Evolutionary conservation across 352 stramenopile species (phyloP).

Genomic region (Pythium inflatum): DNA sequence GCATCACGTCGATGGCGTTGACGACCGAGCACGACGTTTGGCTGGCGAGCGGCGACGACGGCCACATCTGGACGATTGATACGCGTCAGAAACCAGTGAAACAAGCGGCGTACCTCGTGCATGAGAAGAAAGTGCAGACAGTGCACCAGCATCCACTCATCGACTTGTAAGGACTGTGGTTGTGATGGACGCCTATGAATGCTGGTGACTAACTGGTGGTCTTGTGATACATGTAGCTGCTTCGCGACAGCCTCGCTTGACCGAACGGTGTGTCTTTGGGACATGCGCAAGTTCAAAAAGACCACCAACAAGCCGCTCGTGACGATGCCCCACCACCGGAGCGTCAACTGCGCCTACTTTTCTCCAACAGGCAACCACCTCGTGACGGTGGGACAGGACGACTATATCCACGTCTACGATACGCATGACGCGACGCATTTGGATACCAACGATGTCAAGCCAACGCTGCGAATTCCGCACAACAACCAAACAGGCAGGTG

Average conservation of each 20-base stretch:
- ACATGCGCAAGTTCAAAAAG: conserved; percentile 59
- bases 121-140: conserved; percentile 89
- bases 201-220: no score
- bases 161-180: conserved; percentile 53
- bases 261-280: conserved; percentile 83
- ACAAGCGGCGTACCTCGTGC: conserved; percentile 48
- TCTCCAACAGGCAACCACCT: conserved; percentile 69
- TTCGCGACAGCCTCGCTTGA: conserved; percentile 82
- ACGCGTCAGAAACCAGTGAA: conserved; percentile 38
- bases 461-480: conserved; percentile 64
- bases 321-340: conserved; percentile 70
- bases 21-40: conserved; percentile 27
- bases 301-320: conserved; percentile 50
- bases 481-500: conserved; percentile 88
- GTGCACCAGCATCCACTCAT: conserved; percentile 70
- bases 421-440: conserved; percentile 44
- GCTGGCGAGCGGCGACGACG: conserved; percentile 70
- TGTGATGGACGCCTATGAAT: no score
- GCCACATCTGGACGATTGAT: conserved; percentile 60
- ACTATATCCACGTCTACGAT: conserved; percentile 78
- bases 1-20: conserved; percentile 63
- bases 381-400: conserved; percentile 83
- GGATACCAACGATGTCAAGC: conserved; percentile 32
- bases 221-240: no score
- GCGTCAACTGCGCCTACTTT: conserved; percentile 89